phyloP scores from a whole-genome alignment of 768 basidiomycete genomes.

The Fomitopsis pulvina region DNA sequence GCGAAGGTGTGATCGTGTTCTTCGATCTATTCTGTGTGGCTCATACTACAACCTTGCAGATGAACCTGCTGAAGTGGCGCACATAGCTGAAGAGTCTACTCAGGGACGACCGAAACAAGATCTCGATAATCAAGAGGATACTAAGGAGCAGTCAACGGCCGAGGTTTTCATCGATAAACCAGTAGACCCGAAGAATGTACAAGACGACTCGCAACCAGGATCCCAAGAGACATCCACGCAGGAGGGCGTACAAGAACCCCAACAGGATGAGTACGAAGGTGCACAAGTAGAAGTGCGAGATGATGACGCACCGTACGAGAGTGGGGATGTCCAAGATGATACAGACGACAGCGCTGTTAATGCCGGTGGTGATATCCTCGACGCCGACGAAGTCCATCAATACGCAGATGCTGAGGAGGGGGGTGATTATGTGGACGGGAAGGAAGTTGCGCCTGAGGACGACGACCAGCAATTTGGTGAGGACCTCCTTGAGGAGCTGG shows the following conservation, averaged over 20 bases:
- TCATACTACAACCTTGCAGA: no score
- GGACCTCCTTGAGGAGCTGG: conserved; percentile 25
- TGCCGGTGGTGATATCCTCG: conserved; percentile 12
- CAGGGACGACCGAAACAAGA: no score
- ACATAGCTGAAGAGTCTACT: not conserved
- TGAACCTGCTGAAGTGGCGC: no score
- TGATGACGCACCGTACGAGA: not conserved
- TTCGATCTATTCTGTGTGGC: no score
- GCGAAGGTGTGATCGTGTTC: not conserved
- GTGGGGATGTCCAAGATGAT: conserved; percentile 3
- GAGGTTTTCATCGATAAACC: not conserved
- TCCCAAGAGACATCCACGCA: conserved; percentile 2
- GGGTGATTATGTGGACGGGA: conserved; percentile 27
- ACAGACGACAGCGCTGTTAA: not conserved
- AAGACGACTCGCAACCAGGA: not conserved
- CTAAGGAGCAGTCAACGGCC: not conserved
- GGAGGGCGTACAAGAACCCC: conserved; percentile 2
- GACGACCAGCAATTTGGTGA: conserved; percentile 31
- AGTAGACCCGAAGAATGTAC: not conserved
- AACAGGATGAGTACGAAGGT: conserved; percentile 1
- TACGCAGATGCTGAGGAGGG: conserved; percentile 26
- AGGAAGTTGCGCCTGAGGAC: conserved; percentile 24
- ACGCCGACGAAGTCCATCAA: conserved; percentile 25
- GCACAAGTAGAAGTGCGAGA: conserved; percentile 13
- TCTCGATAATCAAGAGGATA: not conserved